These are phyloP conservation scores for Austropuccinia psidii DNA, from an alignment of 1,284 basidiomycete species.

Conservation along the genomic window DNA sequence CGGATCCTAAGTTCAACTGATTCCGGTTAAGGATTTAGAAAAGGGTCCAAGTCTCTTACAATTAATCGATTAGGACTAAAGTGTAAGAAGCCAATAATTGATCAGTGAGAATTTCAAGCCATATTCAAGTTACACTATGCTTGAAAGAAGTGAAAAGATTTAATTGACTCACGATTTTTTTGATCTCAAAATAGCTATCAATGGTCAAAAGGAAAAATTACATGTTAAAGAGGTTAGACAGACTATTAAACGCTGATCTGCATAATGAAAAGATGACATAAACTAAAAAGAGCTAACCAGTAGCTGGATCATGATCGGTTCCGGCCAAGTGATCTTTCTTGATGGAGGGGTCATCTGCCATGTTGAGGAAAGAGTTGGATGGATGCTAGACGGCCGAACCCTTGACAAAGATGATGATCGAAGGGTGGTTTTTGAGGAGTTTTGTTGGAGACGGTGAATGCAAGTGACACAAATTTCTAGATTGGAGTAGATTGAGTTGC, in stretches of 20 bases:
- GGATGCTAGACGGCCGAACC: not conserved
- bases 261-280: not conserved
- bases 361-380: not conserved
- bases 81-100: not conserved
- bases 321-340: slow-evolving; percentile 24
- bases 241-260: not conserved
- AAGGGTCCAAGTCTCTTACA: not conserved
- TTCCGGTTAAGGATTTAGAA: not conserved
- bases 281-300: not conserved
- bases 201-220: not conserved
- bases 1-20: not conserved
- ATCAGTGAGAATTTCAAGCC: not conserved
- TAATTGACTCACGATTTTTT: slow-evolving; percentile 35
- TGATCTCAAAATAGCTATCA: slow-evolving; percentile 27
- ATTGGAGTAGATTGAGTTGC: not conserved
- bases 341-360: slow-evolving; percentile 33
- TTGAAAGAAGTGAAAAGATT: not conserved
- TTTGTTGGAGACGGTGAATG: not conserved
- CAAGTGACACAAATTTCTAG: not conserved
- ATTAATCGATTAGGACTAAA: slow-evolving; percentile 32
- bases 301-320: slow-evolving; percentile 31
- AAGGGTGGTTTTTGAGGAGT: not conserved
- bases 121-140: not conserved
- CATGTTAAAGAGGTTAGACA: not conserved
- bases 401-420: not conserved